A percentile compares a stretch with the other conserved stretches of the same genome.
Evolutionary conservation across 148 eudicot species (phyloP).

Genomic region (Suaeda aralocaspica): DNA sequence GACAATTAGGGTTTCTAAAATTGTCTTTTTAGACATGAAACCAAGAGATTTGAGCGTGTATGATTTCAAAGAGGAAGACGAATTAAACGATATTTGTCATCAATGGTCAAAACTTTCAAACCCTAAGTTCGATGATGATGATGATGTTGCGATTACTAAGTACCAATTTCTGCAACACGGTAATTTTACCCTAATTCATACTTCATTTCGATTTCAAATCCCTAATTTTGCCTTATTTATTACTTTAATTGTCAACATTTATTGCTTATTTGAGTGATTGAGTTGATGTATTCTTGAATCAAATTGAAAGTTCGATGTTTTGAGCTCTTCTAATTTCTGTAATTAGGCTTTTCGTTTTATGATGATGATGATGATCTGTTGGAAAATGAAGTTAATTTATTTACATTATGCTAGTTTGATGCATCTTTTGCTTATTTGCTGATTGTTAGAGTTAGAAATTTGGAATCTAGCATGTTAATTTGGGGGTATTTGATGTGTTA

Average conservation of each 20-base stretch:
- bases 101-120: conserved; percentile 23
- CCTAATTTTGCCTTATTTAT: neutral
- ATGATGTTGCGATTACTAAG: conserved; percentile 21
- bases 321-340: neutral
- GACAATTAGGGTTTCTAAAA: conserved; percentile 19
- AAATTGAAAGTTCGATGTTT: neutral
- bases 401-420: neutral
- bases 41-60: conserved; percentile 34
- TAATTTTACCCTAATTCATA: conserved; percentile 1
- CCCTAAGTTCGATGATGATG: conserved; percentile 31
- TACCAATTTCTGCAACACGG: conserved; percentile 33
- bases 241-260: conserved; percentile 4
- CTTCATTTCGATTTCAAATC: neutral
- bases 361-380: too few relatives aligned
- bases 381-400: neutral
- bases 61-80: conserved; percentile 50
- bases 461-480: neutral
- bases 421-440: neutral
- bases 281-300: neutral
- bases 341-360: neutral
- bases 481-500: neutral
- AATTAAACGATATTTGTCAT: conserved; percentile 19
- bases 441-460: neutral
- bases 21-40: conserved; percentile 15
- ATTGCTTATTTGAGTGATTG: neutral